phyloP scores from a whole-genome alignment of 1,284 basidiomycete species.

The Pisolithus thermaeus region DNA sequence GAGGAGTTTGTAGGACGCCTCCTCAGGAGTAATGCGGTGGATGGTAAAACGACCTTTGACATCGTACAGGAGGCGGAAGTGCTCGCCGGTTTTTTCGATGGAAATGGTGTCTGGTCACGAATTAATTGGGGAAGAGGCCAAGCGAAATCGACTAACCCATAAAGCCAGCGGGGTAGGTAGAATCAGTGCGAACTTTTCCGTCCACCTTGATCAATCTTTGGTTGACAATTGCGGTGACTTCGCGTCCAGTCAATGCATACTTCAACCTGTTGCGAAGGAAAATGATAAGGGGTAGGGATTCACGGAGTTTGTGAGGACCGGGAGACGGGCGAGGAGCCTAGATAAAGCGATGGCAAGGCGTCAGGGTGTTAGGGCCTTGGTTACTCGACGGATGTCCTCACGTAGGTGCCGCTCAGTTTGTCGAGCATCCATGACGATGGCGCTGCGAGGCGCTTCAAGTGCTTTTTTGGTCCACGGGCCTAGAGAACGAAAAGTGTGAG shows the following conservation, averaged over 20 bases:
- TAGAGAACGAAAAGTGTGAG: slow-evolving; percentile 32
- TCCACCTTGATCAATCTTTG: slow-evolving; percentile 99
- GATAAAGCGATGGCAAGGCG: not conserved
- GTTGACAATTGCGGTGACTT: slow-evolving; percentile 93
- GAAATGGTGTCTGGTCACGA: slow-evolving; percentile 78
- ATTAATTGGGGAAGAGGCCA: not conserved
- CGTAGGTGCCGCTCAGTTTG: slow-evolving; percentile 97
- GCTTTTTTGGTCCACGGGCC: slow-evolving; percentile 99
- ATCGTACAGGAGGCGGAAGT: slow-evolving; percentile 99
- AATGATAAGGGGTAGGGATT: slow-evolving; percentile 91
- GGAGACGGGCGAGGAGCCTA: slow-evolving; percentile 95
- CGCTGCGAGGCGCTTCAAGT: slow-evolving; percentile 96
- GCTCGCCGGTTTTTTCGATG: slow-evolving; percentile 97
- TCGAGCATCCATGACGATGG: slow-evolving; percentile 99
- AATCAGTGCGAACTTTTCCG: slow-evolving; percentile 97
- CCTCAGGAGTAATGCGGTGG: slow-evolving; percentile 98
- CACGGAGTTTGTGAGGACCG: slow-evolving; percentile 98
- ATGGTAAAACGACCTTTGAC: slow-evolving; percentile 99
- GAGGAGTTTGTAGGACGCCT: slow-evolving; percentile 96
- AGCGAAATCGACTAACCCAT: slow-evolving; percentile 60
- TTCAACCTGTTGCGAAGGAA: slow-evolving; percentile 99
- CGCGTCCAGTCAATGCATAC: slow-evolving; percentile 95
- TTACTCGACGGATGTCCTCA: slow-evolving; percentile 40
- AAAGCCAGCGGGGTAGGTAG: slow-evolving; percentile 96
- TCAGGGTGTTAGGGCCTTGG: not conserved